Conservation (phyloP, 768 basidiomycete species). For the Sporobolomyces pararoseus region DNA sequence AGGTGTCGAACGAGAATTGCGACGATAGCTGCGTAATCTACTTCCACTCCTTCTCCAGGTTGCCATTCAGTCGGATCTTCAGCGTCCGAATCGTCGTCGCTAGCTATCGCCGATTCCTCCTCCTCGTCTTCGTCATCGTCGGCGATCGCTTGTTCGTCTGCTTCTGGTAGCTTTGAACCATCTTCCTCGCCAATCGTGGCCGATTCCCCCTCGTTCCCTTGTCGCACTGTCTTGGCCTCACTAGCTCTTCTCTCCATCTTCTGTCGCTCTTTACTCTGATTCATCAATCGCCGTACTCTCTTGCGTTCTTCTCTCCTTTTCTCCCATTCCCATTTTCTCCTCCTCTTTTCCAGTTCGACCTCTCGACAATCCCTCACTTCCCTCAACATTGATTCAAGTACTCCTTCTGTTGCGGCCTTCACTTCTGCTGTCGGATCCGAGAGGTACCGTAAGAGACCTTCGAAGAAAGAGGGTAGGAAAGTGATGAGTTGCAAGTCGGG, state of each 20-base stretch:
- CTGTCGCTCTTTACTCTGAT: slow-evolving; percentile 10
- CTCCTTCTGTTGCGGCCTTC: slow-evolving; percentile 72
- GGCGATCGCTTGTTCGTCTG: slow-evolving; percentile 28
- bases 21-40: slow-evolving; percentile 86
- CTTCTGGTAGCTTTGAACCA: background rate
- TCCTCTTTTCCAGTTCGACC: slow-evolving; percentile 14
- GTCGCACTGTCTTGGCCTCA: slow-evolving; percentile 27
- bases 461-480: slow-evolving; percentile 89
- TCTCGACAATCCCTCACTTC: slow-evolving; percentile 80
- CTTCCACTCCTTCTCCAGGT: slow-evolving; percentile 86
- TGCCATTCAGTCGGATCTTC: slow-evolving; percentile 62
- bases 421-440: slow-evolving; percentile 94
- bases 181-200: background rate
- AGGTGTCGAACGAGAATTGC: slow-evolving; percentile 88
- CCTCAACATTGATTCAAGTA: slow-evolving; percentile 80
- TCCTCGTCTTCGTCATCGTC: slow-evolving; percentile 39
- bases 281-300: slow-evolving; percentile 44
- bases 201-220: background rate
- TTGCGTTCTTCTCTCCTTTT: slow-evolving; percentile 56
- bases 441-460: slow-evolving; percentile 92
- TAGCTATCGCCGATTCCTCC: slow-evolving; percentile 39
- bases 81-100: slow-evolving; percentile 47
- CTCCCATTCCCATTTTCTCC: slow-evolving; percentile 43
- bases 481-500: slow-evolving; percentile 93
- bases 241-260: slow-evolving; percentile 48